These are phyloP conservation scores for Hyaloperonospora brassicae DNA, from an alignment of 352 stramenopile species.

Conservation along the genomic window DNA sequence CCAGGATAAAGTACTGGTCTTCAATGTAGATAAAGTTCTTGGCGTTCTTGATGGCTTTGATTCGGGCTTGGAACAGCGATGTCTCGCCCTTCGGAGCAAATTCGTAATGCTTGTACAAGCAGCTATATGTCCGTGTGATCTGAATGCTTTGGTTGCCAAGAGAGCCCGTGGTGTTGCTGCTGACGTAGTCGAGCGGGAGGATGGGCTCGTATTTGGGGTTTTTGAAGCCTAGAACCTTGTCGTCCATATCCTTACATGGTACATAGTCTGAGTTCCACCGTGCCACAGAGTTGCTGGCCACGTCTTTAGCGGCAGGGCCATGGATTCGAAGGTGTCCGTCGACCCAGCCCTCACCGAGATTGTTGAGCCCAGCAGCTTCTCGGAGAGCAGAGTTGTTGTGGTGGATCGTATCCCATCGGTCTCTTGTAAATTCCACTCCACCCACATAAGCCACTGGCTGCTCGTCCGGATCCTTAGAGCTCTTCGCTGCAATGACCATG, in stretches of 20 bases:
- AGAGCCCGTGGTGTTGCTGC: slow-evolving; percentile 6
- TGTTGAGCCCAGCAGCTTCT: slow-evolving; percentile 18
- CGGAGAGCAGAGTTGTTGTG: slow-evolving; percentile 40
- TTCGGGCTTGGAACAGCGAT: slow-evolving; percentile 35
- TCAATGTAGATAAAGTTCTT: slow-evolving; percentile 33
- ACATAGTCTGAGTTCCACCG: slow-evolving; percentile 43
- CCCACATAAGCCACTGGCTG: slow-evolving; percentile 39
- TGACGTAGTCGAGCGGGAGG: slow-evolving; percentile 6
- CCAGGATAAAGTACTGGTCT: slow-evolving; percentile 30
- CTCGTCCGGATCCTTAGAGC: slow-evolving; percentile 5
- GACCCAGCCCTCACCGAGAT: slow-evolving; percentile 41
- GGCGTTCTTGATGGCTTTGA: slow-evolving; percentile 38
- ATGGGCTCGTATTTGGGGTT: slow-evolving; percentile 32
- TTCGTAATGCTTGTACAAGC: slow-evolving; percentile 37
- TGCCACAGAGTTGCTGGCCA: slow-evolving; percentile 43
- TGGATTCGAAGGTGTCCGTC: slow-evolving; percentile 40
- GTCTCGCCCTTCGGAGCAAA: slow-evolving; percentile 47
- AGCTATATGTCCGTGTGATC: slow-evolving; percentile 55
- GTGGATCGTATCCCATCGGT: slow-evolving; percentile 51
- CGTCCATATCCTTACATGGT: slow-evolving; percentile 18
- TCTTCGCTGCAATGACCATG: slow-evolving; percentile 22
- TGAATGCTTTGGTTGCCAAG: slow-evolving; percentile 34
- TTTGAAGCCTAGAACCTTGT: slow-evolving; percentile 35
- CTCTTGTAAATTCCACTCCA: slow-evolving; percentile 39
- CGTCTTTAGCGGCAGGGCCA: slow-evolving; percentile 38